Percentiles rank a stretch among this genome's conserved stretches.
phyloP scores from a whole-genome alignment of 345 rosid genomes.

The Eucalyptus curtisii region DNA sequence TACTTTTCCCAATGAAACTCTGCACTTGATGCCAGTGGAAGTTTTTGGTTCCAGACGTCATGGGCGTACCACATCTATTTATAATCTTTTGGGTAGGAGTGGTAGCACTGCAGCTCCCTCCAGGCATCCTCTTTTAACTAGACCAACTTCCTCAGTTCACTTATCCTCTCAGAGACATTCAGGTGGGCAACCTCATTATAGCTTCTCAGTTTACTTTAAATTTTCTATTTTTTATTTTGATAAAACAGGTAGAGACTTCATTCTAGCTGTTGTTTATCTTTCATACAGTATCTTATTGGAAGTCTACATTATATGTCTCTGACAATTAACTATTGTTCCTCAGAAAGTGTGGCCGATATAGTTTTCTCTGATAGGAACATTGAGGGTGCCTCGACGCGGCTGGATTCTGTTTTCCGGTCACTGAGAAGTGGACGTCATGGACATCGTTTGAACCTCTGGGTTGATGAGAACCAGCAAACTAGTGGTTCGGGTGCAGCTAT shows the following conservation, averaged over 20 bases:
- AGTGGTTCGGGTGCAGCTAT: conserved; percentile 66
- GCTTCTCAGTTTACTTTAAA: neutral
- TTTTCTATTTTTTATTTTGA: neutral
- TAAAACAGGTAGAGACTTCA: neutral
- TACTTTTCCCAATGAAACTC: conserved; percentile 73
- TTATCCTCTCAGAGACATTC: conserved; percentile 39
- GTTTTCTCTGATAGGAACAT: conserved; percentile 39
- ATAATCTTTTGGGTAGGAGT: conserved; percentile 78
- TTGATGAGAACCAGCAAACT: conserved; percentile 69
- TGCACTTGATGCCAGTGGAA: conserved; percentile 95
- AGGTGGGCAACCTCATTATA: conserved; percentile 22
- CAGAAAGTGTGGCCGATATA: conserved; percentile 42
- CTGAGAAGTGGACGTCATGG: conserved; percentile 83
- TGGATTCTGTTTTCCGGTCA: conserved; percentile 84
- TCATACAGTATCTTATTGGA: neutral
- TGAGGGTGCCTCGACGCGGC: conserved; percentile 31
- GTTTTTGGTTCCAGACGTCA: conserved; percentile 96
- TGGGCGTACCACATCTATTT: conserved; percentile 90
- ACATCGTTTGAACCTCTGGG: conserved; percentile 85
- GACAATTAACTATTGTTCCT: neutral
- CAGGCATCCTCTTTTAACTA: conserved; percentile 80
- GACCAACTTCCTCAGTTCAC: conserved; percentile 35
- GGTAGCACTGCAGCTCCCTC: conserved; percentile 54
- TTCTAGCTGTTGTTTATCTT: neutral
- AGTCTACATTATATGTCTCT: neutral